Evolutionary conservation across 495 filamentous ascomycete species (phyloP).

Genomic region (Penicillium diatomitis): DNA sequence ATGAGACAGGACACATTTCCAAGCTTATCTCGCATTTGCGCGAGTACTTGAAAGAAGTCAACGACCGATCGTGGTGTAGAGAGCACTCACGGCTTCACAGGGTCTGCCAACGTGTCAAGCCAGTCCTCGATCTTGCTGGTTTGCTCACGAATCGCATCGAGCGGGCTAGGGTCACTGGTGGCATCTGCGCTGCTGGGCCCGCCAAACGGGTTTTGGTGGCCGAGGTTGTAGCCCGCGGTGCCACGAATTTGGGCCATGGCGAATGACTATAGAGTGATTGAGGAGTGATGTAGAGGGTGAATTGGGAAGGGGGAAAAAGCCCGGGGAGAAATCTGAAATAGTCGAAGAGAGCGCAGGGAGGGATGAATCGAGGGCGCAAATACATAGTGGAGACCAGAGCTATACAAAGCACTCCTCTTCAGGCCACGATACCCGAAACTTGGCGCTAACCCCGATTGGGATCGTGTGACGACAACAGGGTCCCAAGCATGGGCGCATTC

Average conservation of each 20-base stretch:
- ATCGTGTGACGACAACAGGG: slow-evolving; percentile 24
- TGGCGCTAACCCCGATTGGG: slow-evolving; percentile 23
- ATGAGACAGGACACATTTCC: neutral
- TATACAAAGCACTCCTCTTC: slow-evolving; percentile 24
- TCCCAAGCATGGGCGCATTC: slow-evolving; percentile 2
- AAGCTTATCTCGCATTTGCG: no score
- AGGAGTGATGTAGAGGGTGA: neutral
- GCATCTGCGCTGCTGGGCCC: slow-evolving; percentile 51
- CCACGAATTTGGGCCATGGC: slow-evolving; percentile 93
- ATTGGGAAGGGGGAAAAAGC: neutral
- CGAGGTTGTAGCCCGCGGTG: slow-evolving; percentile 91
- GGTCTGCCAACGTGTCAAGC: slow-evolving; percentile 80
- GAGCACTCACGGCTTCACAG: slow-evolving; percentile 84
- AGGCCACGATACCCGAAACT: slow-evolving; percentile 39
- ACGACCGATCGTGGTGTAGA: no score
- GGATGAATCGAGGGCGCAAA: slow-evolving; percentile 13
- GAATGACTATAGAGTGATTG: slow-evolving; percentile 7
- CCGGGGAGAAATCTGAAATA: neutral
- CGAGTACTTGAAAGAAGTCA: no score
- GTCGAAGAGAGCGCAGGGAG: slow-evolving; percentile 1
- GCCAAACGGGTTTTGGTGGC: slow-evolving; percentile 65
- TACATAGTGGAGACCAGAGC: slow-evolving; percentile 12
- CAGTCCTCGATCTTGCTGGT: slow-evolving; percentile 97
- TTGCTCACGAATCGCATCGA: slow-evolving; percentile 86
- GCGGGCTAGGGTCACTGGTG: slow-evolving; percentile 69